Percentiles rank a stretch among this genome's conserved stretches.
Conservation (phyloP, 108 stramenopile genomes). For the Nitzschia sp. region DNA sequence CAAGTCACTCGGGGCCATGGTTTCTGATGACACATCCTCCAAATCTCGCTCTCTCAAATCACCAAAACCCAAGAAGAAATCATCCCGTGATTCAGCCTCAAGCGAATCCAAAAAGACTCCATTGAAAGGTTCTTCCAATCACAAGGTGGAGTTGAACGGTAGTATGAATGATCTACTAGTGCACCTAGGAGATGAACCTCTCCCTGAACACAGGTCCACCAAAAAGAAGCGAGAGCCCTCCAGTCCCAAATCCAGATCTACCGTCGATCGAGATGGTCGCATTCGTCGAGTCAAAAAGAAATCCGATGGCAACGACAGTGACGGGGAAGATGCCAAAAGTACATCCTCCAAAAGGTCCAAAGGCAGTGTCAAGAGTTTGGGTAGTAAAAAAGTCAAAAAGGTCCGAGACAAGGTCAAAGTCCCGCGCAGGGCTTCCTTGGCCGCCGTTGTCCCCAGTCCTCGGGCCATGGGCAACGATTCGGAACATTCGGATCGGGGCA, state of each 20-base stretch:
- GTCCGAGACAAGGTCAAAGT: slow-evolving; percentile 3
- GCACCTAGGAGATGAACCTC: neutral
- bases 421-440: neutral
- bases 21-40: neutral
- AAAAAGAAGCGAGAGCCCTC: too few species aligned
- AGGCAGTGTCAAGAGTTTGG: slow-evolving; percentile 6
- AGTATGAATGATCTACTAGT: neutral
- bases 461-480: neutral
- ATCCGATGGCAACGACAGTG: neutral
- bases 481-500: slow-evolving; percentile 9
- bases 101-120: neutral
- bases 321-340: slow-evolving; percentile 10
- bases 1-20: slow-evolving; percentile 7
- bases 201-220: neutral
- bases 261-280: slow-evolving; percentile 7
- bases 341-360: slow-evolving; percentile 17
- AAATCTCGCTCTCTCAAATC: too few species aligned
- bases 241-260: slow-evolving; percentile 4
- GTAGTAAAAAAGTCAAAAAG: slow-evolving; percentile 12
- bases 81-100: neutral
- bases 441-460: neutral
- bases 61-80: too few species aligned
- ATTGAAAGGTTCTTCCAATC: neutral
- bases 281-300: slow-evolving; percentile 16
- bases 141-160: neutral